A percentile compares a stretch with the other conserved stretches of the same genome.
Evolutionary conservation across 306 rosid genomes (phyloP).

Genomic region (Ziziphus jujuba): DNA sequence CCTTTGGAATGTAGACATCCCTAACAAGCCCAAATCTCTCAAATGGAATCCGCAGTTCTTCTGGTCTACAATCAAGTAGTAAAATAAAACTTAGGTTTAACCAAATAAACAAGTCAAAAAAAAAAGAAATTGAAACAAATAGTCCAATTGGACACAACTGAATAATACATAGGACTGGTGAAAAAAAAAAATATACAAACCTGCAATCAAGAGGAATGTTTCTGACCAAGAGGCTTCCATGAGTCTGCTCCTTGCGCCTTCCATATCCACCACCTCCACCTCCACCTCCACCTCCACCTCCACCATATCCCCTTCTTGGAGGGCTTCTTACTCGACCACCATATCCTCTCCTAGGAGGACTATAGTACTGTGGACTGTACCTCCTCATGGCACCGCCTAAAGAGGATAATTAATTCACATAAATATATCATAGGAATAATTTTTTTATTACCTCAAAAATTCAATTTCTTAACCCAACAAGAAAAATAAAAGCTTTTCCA

Average conservation of each 20-base stretch:
- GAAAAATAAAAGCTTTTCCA: background rate
- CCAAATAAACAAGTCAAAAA: background rate
- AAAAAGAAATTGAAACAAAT: background rate
- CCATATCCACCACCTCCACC: constrained; percentile 41
- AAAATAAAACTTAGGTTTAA: background rate
- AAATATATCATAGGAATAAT: background rate
- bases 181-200: constrained; percentile 18
- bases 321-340: constrained; percentile 75
- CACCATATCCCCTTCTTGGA: constrained; percentile 41
- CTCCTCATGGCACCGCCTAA: constrained; percentile 58
- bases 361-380: constrained; percentile 87
- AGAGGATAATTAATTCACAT: background rate
- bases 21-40: constrained; percentile 94
- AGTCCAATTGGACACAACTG: background rate
- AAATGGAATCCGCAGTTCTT: constrained; percentile 80
- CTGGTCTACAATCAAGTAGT: constrained; percentile 48
- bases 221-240: constrained; percentile 93
- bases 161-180: background rate
- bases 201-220: constrained; percentile 92
- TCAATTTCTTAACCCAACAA: background rate
- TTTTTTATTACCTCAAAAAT: background rate
- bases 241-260: constrained; percentile 67
- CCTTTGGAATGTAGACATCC: constrained; percentile 94
- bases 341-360: constrained; percentile 91
- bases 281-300: constrained; percentile 23